Conservation (phyloP, 495 filamentous ascomycete species). For the Penicillium goetzii region DNA sequence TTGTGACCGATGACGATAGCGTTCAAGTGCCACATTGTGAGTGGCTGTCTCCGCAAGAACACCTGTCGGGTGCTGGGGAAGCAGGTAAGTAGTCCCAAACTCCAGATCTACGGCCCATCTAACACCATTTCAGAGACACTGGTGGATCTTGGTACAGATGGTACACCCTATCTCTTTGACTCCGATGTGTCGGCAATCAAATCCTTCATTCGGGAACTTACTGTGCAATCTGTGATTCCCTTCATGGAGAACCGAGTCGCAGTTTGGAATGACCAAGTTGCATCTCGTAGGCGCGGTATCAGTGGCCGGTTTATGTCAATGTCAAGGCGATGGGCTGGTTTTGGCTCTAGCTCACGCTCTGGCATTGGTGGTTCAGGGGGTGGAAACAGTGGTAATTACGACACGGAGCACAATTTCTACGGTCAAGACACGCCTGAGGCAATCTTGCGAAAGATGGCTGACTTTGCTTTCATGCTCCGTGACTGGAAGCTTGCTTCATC, state of each 20-base stretch:
- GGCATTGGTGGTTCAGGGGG: conserved; percentile 44
- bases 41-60: conserved; percentile 89
- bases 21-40: conserved; percentile 76
- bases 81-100: conserved; percentile 47
- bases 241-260: conserved; percentile 91
- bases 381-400: conserved; percentile 69
- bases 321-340: conserved; percentile 81
- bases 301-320: conserved; percentile 90
- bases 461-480: conserved; percentile 93
- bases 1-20: conserved; percentile 91
- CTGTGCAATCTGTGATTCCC: conserved; percentile 87
- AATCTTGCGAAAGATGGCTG: conserved; percentile 87
- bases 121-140: conserved; percentile 41
- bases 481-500: conserved; percentile 92
- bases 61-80: conserved; percentile 70
- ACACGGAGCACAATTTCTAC: conserved; percentile 76
- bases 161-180: conserved; percentile 79
- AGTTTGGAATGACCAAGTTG: conserved; percentile 96
- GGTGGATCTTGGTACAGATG: conserved; percentile 67
- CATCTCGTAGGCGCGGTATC: conserved; percentile 83
- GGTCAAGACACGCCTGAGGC: conserved; percentile 83
- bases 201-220: conserved; percentile 88
- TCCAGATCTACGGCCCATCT: conserved; percentile 11
- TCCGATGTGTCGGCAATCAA: conserved; percentile 86
- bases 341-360: conserved; percentile 63